phyloP scores from a whole-genome alignment of 169 alveolate species.

The Plasmodium yoelii region DNA sequence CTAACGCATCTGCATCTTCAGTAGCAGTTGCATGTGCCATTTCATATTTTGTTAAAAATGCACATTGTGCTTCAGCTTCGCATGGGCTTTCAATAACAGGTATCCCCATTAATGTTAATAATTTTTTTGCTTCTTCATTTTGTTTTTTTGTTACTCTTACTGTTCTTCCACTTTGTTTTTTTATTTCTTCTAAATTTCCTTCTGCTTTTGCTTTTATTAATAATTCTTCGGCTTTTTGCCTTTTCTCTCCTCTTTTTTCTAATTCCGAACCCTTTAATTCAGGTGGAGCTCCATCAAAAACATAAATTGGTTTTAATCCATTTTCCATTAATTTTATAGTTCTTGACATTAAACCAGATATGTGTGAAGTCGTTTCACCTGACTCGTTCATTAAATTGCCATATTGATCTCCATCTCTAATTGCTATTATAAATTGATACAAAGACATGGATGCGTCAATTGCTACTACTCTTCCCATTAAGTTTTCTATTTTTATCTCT shows the following conservation, averaged over 20 bases:
- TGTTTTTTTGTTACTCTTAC: constrained; percentile 93
- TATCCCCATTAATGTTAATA: constrained; percentile 94
- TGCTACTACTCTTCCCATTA: constrained; percentile 93
- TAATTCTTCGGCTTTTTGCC: constrained; percentile 92
- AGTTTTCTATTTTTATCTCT: constrained; percentile 82
- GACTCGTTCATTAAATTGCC: constrained; percentile 92
- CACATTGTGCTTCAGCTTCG: constrained; percentile 99
- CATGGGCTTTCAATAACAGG: constrained; percentile 96
- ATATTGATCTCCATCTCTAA: constrained; percentile 88
- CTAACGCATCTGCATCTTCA: constrained; percentile 98
- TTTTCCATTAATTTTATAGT: constrained; percentile 91
- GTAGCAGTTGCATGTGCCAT: constrained; percentile 95
- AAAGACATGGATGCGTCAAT: constrained; percentile 96
- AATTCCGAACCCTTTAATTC: constrained; percentile 91
- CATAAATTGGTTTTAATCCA: constrained; percentile 97
- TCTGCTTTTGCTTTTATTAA: constrained; percentile 90
- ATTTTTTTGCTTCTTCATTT: constrained; percentile 94
- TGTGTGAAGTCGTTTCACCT: constrained; percentile 94
- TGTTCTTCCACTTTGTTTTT: constrained; percentile 93
- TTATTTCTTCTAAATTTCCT: constrained; percentile 95
- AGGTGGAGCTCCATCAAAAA: constrained; percentile 99
- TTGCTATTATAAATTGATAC: constrained; percentile 95
- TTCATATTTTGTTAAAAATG: constrained; percentile 92
- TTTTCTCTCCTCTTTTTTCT: constrained; percentile 88
- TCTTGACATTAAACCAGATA: constrained; percentile 92